Evolutionary conservation across 2,329 filamentous ascomycete species (phyloP), one percentile per base, ranked within the genome.

Genomic region (Fusarium agapanthi): DNA sequence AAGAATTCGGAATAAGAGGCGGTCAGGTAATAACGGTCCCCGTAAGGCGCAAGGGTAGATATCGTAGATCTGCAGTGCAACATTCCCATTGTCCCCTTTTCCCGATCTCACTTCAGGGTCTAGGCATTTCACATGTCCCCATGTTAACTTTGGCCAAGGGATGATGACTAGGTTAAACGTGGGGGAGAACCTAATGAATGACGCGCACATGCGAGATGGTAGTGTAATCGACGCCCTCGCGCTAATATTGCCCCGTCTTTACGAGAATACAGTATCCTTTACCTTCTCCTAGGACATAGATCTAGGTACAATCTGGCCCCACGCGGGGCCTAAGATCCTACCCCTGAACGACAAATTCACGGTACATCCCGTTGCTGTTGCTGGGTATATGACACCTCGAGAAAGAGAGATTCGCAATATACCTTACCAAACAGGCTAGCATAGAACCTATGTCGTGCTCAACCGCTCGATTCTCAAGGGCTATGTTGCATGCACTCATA

Each of bases 201-300:
- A 74, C 68, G 72, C 72, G 72, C 72, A 74, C 72, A 74, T 74
- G 63, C 64, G 26, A 69, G 41, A 56, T 69, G 47, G 59, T 69
- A 59, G 72, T 58, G 72, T 74, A 74, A 74, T 74, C 28, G 71
- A 74, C 26, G 26, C 20, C 34, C 11, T 35, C 34, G 7, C 26
- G 22, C 45, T 61, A 53, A 61, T 11, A n/a, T 60, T 55, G 26
- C 44, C 28, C 59, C 43, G 38, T 69, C 51, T 69, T 65, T 65
- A 65, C 65, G 58, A 69, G 40, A 69, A 69, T 69, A 68, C 64
- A 68, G 50, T 69, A 41, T 13, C 5, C 11, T n/a, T 22, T 13
- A 7, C 20, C 7, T 24, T 12, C 18, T 22, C 50, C 50, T 28
- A 9, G 13, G n/a, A 37, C 15, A 13, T n/a, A 7, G 69, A 72